Conservation (phyloP, 345 rosid genomes). For the Eucalyptus cloeziana region DNA sequence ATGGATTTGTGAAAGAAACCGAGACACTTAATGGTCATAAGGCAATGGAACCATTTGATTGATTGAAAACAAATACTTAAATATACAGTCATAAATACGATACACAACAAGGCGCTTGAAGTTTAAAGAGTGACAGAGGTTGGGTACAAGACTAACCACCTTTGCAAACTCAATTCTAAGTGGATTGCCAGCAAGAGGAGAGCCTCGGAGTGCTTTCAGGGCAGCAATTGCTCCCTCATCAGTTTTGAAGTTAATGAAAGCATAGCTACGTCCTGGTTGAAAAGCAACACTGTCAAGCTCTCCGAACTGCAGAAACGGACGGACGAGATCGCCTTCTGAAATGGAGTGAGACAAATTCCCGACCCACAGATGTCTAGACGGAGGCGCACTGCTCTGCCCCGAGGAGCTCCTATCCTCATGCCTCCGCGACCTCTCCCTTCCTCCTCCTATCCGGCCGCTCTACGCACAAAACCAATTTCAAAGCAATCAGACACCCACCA, state of each 20-base stretch:
- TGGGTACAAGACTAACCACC: slow-evolving; percentile 80
- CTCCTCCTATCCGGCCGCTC: slow-evolving; percentile 22
- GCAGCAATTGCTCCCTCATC: slow-evolving; percentile 78
- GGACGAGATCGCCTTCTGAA: slow-evolving; percentile 37
- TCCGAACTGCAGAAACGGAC: slow-evolving; percentile 45
- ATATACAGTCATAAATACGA: not conserved
- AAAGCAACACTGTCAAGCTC: slow-evolving; percentile 78
- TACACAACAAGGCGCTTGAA: not conserved
- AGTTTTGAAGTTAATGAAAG: slow-evolving; percentile 47
- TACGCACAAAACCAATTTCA: not conserved
- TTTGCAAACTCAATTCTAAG: slow-evolving; percentile 94
- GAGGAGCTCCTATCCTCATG: slow-evolving; percentile 5
- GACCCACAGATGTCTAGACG: slow-evolving; percentile 91
- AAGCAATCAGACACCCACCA: not conserved
- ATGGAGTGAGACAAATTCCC: slow-evolving; percentile 74
- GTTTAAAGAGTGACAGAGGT: not conserved
- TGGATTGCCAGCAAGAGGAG: slow-evolving; percentile 63
- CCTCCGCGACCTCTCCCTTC: slow-evolving; percentile 35
- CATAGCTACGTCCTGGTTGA: slow-evolving; percentile 79
- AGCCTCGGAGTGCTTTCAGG: slow-evolving; percentile 61
- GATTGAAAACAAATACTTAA: not conserved
- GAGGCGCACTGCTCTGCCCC: slow-evolving; percentile 22
- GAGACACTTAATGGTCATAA: not conserved
- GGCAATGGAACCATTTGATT: not conserved
- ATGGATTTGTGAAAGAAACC: not conserved